phyloP scores from a whole-genome alignment of 345 rosid genomes.

The Populus davidiana region DNA sequence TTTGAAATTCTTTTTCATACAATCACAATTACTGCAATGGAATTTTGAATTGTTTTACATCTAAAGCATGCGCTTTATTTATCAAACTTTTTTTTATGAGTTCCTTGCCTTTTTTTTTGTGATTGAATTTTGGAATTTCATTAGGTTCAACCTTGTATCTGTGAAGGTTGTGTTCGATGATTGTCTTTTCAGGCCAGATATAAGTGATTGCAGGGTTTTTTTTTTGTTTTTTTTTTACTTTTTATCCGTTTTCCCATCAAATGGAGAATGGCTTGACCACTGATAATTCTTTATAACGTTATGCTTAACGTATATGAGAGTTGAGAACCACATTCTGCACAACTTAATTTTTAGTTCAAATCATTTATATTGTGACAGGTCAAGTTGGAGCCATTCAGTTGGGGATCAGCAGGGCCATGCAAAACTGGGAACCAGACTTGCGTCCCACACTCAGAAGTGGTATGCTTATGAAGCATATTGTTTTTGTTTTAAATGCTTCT shows the following conservation, averaged over 20 bases:
- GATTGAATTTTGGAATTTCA: too few relatives aligned
- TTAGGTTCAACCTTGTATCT: background rate
- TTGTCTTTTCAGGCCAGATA: background rate
- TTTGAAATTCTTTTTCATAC: too few relatives aligned
- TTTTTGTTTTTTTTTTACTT: too few relatives aligned
- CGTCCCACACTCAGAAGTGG: slow-evolving; percentile 78
- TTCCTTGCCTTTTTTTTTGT: too few relatives aligned
- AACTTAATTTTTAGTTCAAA: background rate
- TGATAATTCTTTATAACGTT: too few relatives aligned
- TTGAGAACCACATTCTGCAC: background rate
- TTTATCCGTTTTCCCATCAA: too few relatives aligned
- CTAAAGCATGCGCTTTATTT: too few relatives aligned
- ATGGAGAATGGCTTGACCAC: too few relatives aligned
- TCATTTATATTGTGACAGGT: slow-evolving; percentile 44
- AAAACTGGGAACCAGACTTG: slow-evolving; percentile 91
- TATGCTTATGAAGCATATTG: slow-evolving; percentile 15
- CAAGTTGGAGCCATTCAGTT: slow-evolving; percentile 92
- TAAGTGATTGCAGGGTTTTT: too few relatives aligned
- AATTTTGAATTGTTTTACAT: too few relatives aligned
- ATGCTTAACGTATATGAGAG: background rate
- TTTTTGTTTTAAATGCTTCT: background rate
- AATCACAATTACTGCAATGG: too few relatives aligned
- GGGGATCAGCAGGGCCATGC: slow-evolving; percentile 91
- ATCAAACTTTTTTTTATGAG: too few relatives aligned
- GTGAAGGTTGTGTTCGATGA: background rate